phyloP scores from a whole-genome alignment of 148 eudicot species.

The Mesembryanthemum crystallinum region DNA sequence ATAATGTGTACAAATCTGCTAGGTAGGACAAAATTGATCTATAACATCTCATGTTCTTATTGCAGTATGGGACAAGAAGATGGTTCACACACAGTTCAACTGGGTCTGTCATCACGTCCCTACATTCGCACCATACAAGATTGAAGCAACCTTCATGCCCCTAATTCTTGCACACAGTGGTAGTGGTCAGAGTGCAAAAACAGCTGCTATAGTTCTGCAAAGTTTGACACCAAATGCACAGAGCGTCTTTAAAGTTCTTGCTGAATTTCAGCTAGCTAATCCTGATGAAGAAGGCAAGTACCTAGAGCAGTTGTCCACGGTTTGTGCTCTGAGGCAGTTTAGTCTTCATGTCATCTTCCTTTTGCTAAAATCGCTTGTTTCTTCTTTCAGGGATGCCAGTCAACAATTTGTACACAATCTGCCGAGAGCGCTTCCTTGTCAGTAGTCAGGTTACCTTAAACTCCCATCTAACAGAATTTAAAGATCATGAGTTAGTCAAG shows the following conservation, averaged over 20 bases:
- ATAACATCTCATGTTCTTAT: neutral
- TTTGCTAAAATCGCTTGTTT: neutral
- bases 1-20: neutral
- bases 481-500: slow-evolving; percentile 88
- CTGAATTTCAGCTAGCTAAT: slow-evolving; percentile 77
- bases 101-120: slow-evolving; percentile 94
- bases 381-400: slow-evolving; percentile 66
- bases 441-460: slow-evolving; percentile 88
- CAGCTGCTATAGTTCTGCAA: slow-evolving; percentile 84
- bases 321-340: slow-evolving; percentile 2
- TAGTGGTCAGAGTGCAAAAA: slow-evolving; percentile 68
- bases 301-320: neutral
- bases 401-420: slow-evolving; percentile 53
- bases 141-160: slow-evolving; percentile 72
- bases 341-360: neutral
- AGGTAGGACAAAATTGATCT: neutral
- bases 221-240: slow-evolving; percentile 98
- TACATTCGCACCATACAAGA: slow-evolving; percentile 86
- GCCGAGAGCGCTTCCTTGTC: slow-evolving; percentile 85
- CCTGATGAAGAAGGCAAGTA: slow-evolving; percentile 74
- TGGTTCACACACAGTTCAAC: slow-evolving; percentile 90
- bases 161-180: slow-evolving; percentile 75
- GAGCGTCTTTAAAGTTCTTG: slow-evolving; percentile 92
- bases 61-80: slow-evolving; percentile 97
- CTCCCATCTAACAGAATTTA: slow-evolving; percentile 89